Conservation (phyloP, 148 eudicot species). For the Vaccinium myrtillus region DNA sequence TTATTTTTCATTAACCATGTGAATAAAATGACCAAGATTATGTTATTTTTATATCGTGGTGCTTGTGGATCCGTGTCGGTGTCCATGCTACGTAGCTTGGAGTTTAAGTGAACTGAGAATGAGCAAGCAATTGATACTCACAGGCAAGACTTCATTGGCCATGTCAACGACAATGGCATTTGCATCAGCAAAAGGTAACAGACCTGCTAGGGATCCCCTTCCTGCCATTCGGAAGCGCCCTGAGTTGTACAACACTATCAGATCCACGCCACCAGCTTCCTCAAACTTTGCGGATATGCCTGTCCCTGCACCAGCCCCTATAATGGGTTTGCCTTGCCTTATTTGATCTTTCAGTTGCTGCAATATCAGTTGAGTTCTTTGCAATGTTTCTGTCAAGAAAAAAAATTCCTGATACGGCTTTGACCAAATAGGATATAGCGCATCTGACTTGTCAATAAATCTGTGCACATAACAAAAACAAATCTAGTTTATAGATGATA, state of each 20-base stretch:
- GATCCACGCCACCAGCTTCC: slow-evolving; percentile 96
- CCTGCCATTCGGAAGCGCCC: slow-evolving; percentile 99
- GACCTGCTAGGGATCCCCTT: slow-evolving; percentile 93
- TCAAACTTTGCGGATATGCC: slow-evolving; percentile 99
- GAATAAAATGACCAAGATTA: too few species aligned
- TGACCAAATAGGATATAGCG: slow-evolving; percentile 2
- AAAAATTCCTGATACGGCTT: background rate
- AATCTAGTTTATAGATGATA: background rate
- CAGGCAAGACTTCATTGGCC: slow-evolving; percentile 98
- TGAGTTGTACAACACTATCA: slow-evolving; percentile 85
- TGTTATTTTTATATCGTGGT: too few species aligned
- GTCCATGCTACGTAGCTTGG: too few species aligned
- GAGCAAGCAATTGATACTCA: slow-evolving; percentile 35
- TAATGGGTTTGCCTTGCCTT: slow-evolving; percentile 72
- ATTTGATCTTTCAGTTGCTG: slow-evolving; percentile 70
- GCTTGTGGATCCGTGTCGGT: too few species aligned
- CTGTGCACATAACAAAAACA: background rate
- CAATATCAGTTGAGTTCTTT: slow-evolving; percentile 52
- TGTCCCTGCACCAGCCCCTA: slow-evolving; percentile 99
- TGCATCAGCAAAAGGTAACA: slow-evolving; percentile 97
- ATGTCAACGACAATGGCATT: slow-evolving; percentile 95
- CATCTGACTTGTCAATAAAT: slow-evolving; percentile 4
- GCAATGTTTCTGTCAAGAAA: slow-evolving; percentile 60
- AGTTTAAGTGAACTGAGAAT: slow-evolving; percentile 7
- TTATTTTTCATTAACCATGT: too few species aligned